Evolutionary conservation across 2,329 filamentous ascomycete genomes (phyloP).

Genomic region (Chaetomium sp.): DNA sequence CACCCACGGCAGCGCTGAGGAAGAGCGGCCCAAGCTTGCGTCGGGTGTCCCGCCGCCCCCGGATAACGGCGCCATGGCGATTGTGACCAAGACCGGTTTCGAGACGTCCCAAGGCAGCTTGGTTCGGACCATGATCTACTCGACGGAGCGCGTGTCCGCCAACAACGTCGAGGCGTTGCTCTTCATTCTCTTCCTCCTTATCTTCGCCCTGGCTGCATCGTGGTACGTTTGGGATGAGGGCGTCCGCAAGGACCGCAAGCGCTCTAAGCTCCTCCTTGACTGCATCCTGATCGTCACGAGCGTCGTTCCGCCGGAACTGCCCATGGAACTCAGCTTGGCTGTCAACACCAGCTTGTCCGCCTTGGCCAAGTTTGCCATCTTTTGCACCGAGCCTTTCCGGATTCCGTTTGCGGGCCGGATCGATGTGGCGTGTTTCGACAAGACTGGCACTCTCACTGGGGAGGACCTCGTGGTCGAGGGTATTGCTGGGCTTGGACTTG

Average conservation of each 20-base stretch:
- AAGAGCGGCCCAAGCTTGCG: slow-evolving; percentile 62
- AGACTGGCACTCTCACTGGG: slow-evolving; percentile 93
- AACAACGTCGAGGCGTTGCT: slow-evolving; percentile 95
- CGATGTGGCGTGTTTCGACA: slow-evolving; percentile 96
- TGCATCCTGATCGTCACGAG: slow-evolving; percentile 97
- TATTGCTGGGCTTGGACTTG: slow-evolving; percentile 80
- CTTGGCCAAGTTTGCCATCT: slow-evolving; percentile 91
- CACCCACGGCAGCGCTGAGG: slow-evolving; percentile 74
- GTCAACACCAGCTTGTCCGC: slow-evolving; percentile 97
- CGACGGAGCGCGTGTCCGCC: slow-evolving; percentile 95
- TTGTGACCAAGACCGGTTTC: slow-evolving; percentile 96
- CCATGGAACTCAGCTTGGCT: slow-evolving; percentile 95
- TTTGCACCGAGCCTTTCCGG: slow-evolving; percentile 97
- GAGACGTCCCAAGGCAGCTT: slow-evolving; percentile 97
- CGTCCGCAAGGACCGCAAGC: slow-evolving; percentile 87
- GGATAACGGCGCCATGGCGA: slow-evolving; percentile 86
- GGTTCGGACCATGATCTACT: slow-evolving; percentile 99
- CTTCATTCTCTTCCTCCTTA: slow-evolving; percentile 92
- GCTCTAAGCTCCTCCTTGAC: slow-evolving; percentile 93
- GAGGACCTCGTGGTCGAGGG: slow-evolving; percentile 96
- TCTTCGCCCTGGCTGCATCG: slow-evolving; percentile 94
- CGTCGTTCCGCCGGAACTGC: slow-evolving; percentile 94
- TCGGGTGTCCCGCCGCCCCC: slow-evolving; percentile 80
- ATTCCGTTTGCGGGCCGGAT: slow-evolving; percentile 95
- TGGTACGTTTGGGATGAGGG: slow-evolving; percentile 99